A percentile compares a stretch with the other conserved stretches of the same genome.
Conservation (phyloP, 1,284 basidiomycete species). For the Cystobasidiaceae sp. region DNA sequence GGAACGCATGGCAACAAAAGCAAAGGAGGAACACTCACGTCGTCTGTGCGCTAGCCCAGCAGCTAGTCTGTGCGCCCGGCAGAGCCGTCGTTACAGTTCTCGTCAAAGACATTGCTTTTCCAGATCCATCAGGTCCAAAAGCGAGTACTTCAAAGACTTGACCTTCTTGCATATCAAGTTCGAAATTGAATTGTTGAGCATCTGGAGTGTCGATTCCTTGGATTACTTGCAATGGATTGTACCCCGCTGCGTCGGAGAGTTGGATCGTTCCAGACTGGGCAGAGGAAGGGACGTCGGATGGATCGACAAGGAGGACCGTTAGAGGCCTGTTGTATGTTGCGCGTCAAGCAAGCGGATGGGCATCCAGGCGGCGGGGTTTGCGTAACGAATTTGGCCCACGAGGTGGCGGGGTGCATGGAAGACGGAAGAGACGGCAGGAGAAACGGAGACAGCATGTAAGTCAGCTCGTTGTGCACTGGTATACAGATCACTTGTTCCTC, state of each 20-base stretch:
- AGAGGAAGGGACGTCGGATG: slow-evolving; percentile 20
- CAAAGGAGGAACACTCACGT: slow-evolving; percentile 5
- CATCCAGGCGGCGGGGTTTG: too few relatives aligned
- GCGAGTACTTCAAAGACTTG: slow-evolving; percentile 36
- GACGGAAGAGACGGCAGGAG: neutral
- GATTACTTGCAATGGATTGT: slow-evolving; percentile 34
- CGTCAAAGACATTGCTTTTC: slow-evolving; percentile 37
- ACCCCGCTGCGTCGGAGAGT: slow-evolving; percentile 23
- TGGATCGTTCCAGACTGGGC: slow-evolving; percentile 22
- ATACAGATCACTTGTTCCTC: neutral
- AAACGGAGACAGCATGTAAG: too few relatives aligned
- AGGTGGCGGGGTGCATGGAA: neutral
- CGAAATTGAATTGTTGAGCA: slow-evolving; percentile 29
- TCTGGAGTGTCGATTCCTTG: slow-evolving; percentile 36
- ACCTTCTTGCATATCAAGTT: slow-evolving; percentile 30
- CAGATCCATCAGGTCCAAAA: slow-evolving; percentile 37
- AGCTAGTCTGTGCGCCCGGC: slow-evolving; percentile 29
- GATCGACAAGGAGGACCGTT: slow-evolving; percentile 36
- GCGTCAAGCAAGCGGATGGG: too few relatives aligned
- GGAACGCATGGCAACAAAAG: too few relatives aligned
- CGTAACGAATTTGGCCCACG: too few relatives aligned
- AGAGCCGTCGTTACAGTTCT: slow-evolving; percentile 36
- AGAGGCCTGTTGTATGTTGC: slow-evolving; percentile 28
- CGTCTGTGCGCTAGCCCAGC: slow-evolving; percentile 24
- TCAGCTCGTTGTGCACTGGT: neutral